phyloP scores from a whole-genome alignment of 495 filamentous ascomycete species.

The Bathelium albidoporum region DNA sequence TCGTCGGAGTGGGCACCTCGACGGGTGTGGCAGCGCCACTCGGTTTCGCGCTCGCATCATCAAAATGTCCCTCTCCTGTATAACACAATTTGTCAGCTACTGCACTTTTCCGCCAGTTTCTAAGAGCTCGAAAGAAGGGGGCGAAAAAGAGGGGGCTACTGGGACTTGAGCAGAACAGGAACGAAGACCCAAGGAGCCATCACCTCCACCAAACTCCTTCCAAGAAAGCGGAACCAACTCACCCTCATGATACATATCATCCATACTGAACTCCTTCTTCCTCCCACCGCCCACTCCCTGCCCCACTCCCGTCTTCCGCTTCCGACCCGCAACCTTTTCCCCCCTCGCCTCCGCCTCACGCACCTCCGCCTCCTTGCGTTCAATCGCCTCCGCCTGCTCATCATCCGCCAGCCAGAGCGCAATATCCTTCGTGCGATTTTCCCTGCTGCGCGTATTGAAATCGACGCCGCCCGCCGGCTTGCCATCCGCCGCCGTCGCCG shows the following conservation, averaged over 20 bases:
- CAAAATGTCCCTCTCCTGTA: constrained; percentile 86
- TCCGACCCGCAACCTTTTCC: constrained; percentile 42
- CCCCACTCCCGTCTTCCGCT: constrained; percentile 51
- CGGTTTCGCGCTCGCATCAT: constrained; percentile 64
- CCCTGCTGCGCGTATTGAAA: constrained; percentile 81
- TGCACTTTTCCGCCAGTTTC: background rate
- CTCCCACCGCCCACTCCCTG: constrained; percentile 38
- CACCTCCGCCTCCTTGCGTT: constrained; percentile 77
- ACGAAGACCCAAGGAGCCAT: background rate
- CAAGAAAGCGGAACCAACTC: constrained; percentile 29
- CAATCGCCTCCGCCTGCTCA: constrained; percentile 83
- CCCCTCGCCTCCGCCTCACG: constrained; percentile 48
- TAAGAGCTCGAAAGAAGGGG: no score
- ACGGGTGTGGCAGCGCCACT: constrained; percentile 77
- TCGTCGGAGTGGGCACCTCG: constrained; percentile 41
- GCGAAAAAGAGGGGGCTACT: no score
- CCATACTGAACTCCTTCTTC: constrained; percentile 58
- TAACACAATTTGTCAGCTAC: constrained; percentile 9
- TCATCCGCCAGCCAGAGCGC: constrained; percentile 95
- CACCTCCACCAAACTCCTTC: background rate
- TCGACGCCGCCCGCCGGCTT: constrained; percentile 61
- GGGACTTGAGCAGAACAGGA: no score
- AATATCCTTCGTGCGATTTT: constrained; percentile 91
- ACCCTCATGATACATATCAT: constrained; percentile 99
- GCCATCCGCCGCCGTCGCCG: background rate